Evolutionary conservation across 805 yeast species (phyloP).

Genomic region (Metschnikowia henanensis): DNA sequence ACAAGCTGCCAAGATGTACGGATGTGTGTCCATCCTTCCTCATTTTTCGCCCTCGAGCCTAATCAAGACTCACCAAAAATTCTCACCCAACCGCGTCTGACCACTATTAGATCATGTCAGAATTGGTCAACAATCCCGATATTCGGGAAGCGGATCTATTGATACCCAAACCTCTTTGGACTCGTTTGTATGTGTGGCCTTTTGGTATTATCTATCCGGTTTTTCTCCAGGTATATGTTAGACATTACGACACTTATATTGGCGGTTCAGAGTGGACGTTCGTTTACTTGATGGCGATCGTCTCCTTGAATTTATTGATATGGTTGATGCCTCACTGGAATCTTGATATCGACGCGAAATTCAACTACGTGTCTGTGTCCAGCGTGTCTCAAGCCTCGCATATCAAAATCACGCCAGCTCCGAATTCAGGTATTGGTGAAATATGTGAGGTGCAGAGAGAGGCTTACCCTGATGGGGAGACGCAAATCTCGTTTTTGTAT

Average conservation of each 20-base stretch:
- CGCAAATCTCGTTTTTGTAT: conserved; percentile 72
- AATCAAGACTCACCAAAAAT: neutral
- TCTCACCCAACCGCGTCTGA: neutral
- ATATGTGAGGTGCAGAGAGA: conserved; percentile 64
- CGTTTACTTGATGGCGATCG: conserved; percentile 73
- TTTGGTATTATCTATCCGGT: conserved; percentile 76
- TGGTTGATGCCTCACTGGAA: conserved; percentile 96
- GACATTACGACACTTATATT: conserved; percentile 77
- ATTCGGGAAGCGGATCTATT: conserved; percentile 73
- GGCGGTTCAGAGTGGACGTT: conserved; percentile 96
- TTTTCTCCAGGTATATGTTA: conserved; percentile 61
- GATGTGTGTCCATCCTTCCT: conserved; percentile 1
- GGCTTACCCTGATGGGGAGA: conserved; percentile 52
- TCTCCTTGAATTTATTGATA: conserved; percentile 71
- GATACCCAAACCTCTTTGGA: conserved; percentile 57
- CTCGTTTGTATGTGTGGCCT: conserved; percentile 82
- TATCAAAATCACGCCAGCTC: conserved; percentile 75
- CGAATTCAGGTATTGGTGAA: conserved; percentile 84
- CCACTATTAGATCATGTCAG: conserved; percentile 34
- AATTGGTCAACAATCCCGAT: conserved; percentile 67
- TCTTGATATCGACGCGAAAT: conserved; percentile 61
- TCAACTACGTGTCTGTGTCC: conserved; percentile 61
- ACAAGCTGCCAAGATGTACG: too few relatives aligned
- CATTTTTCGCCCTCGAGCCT: neutral
- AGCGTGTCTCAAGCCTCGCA: conserved; percentile 64